Percentiles rank a stretch among this genome's conserved stretches.
Conservation (phyloP, 2,329 filamentous ascomycete genomes). For the Fusarium fujikuroi region DNA sequence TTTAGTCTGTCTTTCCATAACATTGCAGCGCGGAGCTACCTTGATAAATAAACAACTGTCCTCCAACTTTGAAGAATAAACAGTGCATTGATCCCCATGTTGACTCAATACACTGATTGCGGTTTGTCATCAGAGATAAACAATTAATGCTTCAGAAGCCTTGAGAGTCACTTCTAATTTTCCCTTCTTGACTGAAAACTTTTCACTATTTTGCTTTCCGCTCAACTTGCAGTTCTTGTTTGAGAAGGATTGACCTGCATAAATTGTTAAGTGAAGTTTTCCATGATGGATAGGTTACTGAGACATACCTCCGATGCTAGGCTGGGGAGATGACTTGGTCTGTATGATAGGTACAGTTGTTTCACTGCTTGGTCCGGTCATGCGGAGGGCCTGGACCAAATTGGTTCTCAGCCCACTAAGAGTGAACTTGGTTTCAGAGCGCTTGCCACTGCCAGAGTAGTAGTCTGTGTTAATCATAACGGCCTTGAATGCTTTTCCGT, state of each 20-base stretch:
- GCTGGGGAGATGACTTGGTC: neutral
- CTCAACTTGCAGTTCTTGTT: neutral
- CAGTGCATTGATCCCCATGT: too few species aligned
- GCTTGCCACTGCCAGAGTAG: neutral
- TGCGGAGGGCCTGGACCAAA: neutral
- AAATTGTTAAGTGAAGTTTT: neutral
- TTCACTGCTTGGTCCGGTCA: neutral
- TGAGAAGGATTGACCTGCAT: neutral
- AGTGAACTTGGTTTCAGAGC: neutral
- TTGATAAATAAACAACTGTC: neutral
- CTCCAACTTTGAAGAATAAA: rapidly evolving
- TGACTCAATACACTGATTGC: neutral
- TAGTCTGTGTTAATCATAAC: neutral
- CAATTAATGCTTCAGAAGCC: neutral
- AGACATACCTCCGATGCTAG: neutral
- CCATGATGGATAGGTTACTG: rapidly evolving
- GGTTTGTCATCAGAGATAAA: neutral
- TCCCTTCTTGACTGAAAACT: neutral
- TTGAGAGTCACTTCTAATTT: neutral
- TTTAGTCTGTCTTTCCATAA: neutral
- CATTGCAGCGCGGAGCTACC: neutral
- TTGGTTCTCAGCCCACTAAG: neutral
- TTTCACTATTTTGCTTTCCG: neutral
- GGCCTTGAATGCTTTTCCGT: neutral
- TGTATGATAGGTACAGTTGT: neutral